Evolutionary conservation across 257 asterid species (phyloP).

Genomic region (Solanum verrucosum): DNA sequence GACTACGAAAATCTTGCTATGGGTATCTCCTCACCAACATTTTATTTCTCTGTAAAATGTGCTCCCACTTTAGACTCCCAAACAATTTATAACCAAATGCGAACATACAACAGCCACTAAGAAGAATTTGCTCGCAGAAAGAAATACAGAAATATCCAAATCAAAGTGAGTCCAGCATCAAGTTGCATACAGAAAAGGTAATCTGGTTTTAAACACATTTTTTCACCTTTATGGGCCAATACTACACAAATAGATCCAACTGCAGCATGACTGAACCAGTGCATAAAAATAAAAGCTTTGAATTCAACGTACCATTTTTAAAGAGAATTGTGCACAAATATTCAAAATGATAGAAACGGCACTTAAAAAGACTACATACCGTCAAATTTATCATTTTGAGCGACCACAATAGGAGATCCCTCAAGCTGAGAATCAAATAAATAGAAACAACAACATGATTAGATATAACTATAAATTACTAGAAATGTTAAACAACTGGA

Average conservation of each 20-base stretch:
- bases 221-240: neutral
- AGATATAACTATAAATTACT: neutral
- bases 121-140: neutral
- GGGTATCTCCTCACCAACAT: neutral
- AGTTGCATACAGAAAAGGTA: neutral
- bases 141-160: neutral
- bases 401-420: slow-evolving; percentile 78
- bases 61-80: neutral
- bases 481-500: neutral
- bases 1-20: neutral
- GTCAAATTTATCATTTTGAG: slow-evolving; percentile 85
- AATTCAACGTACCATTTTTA: neutral
- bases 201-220: neutral
- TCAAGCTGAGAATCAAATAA: slow-evolving; percentile 52
- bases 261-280: neutral
- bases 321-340: neutral
- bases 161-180: neutral
- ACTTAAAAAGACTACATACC: slow-evolving; percentile 29
- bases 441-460: neutral
- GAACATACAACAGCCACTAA: neutral
- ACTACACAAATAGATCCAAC: neutral
- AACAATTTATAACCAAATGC: neutral
- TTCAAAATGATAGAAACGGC: neutral
- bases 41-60: neutral
- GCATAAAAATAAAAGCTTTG: neutral